phyloP scores from a whole-genome alignment of 345 rosid species.

The Camelina laxa region DNA sequence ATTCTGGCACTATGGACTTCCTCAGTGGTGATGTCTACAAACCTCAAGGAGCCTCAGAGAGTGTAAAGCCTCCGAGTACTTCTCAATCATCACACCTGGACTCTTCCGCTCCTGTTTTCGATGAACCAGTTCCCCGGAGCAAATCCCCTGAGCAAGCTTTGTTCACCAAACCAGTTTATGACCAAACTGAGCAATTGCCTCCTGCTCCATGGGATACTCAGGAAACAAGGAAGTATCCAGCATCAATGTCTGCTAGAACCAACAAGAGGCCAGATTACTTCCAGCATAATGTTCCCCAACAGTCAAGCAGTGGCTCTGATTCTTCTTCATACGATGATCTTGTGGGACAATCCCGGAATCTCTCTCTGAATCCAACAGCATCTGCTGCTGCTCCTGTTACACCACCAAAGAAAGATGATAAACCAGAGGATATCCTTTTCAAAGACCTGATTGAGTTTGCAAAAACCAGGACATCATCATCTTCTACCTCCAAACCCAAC shows the following conservation, averaged over 20 bases:
- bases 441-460: conserved; percentile 91
- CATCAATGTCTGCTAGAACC: conserved; percentile 69
- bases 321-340: conserved; percentile 66
- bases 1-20: conserved; percentile 62
- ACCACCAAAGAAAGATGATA: conserved; percentile 58
- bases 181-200: conserved; percentile 67
- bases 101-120: conserved; percentile 39
- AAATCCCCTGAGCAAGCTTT: conserved; percentile 40
- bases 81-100: conserved; percentile 43
- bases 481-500: conserved; percentile 66
- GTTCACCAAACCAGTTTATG: conserved; percentile 54
- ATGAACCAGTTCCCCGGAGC: conserved; percentile 36
- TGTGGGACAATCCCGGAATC: conserved; percentile 64
- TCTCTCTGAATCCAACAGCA: conserved; percentile 61
- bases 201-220: conserved; percentile 80
- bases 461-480: conserved; percentile 71
- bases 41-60: conserved; percentile 53
- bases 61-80: conserved; percentile 46
- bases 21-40: conserved; percentile 91
- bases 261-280: conserved; percentile 76
- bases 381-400: conserved; percentile 32
- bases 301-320: conserved; percentile 57
- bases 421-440: conserved; percentile 87
- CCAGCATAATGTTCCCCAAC: conserved; percentile 47
- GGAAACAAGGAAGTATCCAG: conserved; percentile 55